These are phyloP conservation scores for Debaryomyces fabryi DNA, from an alignment of 1,139 yeast species.

Conservation along the genomic window DNA sequence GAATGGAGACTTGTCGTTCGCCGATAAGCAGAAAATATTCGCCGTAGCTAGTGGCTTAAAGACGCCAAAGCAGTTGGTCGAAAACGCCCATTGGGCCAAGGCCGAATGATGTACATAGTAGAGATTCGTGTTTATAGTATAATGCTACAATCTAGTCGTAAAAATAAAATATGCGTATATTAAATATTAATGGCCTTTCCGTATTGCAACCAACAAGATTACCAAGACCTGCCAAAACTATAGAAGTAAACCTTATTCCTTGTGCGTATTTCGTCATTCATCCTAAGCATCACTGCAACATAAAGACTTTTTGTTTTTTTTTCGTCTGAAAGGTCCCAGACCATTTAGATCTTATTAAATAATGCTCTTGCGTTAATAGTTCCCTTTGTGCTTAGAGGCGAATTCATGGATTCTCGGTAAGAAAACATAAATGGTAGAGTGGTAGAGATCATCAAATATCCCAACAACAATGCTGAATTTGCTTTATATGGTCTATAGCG, in stretches of 20 bases:
- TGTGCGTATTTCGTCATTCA: neutral
- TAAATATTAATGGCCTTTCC: neutral
- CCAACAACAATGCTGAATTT: conserved; percentile 36
- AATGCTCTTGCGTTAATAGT: conserved; percentile 41
- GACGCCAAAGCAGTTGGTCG: conserved; percentile 29
- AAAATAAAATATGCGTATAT: neutral
- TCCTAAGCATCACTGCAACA: neutral
- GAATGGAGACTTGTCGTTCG: conserved; percentile 34
- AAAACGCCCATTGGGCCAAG: conserved; percentile 42
- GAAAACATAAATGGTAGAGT: conserved; percentile 48
- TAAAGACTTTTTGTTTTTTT: neutral
- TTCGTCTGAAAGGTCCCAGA: neutral
- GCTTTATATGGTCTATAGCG: conserved; percentile 19
- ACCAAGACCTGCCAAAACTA: neutral
- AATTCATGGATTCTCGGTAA: conserved; percentile 37
- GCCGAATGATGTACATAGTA: conserved; percentile 11
- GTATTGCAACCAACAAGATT: neutral
- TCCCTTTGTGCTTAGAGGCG: conserved; percentile 30
- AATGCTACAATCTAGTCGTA: conserved; percentile 3
- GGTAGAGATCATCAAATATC: conserved; percentile 45
- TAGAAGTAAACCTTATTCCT: neutral
- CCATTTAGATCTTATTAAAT: conserved; percentile 38
- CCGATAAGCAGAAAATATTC: conserved; percentile 32
- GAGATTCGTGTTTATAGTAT: neutral
- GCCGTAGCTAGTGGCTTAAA: conserved; percentile 33